Evolutionary conservation across 805 yeast species (phyloP), one percentile per base, ranked within the genome.

Genomic region (Zygosaccharomyces bisporus): DNA sequence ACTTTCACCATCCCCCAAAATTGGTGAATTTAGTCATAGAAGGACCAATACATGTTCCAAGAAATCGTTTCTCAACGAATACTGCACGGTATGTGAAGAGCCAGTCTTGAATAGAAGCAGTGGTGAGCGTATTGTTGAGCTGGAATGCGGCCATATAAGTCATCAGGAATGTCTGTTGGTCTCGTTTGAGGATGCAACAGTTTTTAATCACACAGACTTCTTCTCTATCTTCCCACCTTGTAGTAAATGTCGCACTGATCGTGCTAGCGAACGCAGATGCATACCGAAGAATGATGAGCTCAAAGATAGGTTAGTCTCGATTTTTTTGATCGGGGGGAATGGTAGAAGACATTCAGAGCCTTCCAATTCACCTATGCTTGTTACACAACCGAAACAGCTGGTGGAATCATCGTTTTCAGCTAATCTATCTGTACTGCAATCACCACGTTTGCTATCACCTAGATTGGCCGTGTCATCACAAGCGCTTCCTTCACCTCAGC

Each of bases 151-250:
- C 1, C 85, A 81, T 56, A 60, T 66, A 34, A 67, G 73, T 31
- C 88, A 81, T 56, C 81, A 77, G 41, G 77, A 79, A 44, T 81
- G 88, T 56, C 66, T 80, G 12, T 46, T 63, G 2, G 57, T 78
- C 6, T 68, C 68, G 17, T 57, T 72, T 55, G 71, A 64, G 3
- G 44, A 37, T 17, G 24, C 51, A 14, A 14, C 37, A 4, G 45
- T 35, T 19, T 25, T 39, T 5, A 40, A 34, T 4, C 14, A 43
- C 1, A 34, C 43, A 8, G 56, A 58, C 27, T 39, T 58, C n/a
- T 44, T 53, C 34, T 49, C 58, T 3, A 33, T 57, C 29, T 61
- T 62, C 39, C 68, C 68, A 1, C 27, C 39, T 3, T 63, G 68
- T 45, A 46, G 27, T 4, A 51, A 50, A 40, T 62, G 67, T 39